A percentile compares a stretch with the other conserved stretches of the same genome.
phyloP scores from a whole-genome alignment of 176 grass and related monocot genomes.

The Oryza coarctata region DNA sequence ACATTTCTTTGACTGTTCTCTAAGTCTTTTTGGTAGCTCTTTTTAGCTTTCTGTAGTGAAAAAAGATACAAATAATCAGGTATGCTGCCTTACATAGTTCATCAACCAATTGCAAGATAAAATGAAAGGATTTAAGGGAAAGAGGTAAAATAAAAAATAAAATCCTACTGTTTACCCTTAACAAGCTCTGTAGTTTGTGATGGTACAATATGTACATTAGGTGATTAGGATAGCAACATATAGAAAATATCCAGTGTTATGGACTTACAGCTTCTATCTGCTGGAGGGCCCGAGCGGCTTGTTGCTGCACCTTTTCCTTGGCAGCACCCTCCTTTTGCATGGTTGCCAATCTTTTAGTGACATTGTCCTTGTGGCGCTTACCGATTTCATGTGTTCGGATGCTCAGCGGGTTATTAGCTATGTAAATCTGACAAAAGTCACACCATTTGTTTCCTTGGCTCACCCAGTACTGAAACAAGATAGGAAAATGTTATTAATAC shows the following conservation, averaged over 20 bases:
- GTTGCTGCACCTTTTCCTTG: slow-evolving; percentile 79
- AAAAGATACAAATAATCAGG: slow-evolving; percentile 20
- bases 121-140: not conserved
- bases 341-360: slow-evolving; percentile 57
- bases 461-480: slow-evolving; percentile 92
- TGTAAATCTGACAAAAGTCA: slow-evolving; percentile 90
- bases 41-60: slow-evolving; percentile 73
- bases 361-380: slow-evolving; percentile 96
- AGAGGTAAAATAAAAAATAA: not conserved
- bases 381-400: slow-evolving; percentile 96
- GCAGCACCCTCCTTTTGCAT: slow-evolving; percentile 85
- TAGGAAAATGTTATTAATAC: slow-evolving; percentile 5
- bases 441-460: slow-evolving; percentile 99
- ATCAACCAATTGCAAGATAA: not conserved
- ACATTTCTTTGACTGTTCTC: slow-evolving; percentile 55
- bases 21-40: slow-evolving; percentile 88
- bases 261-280: slow-evolving; percentile 83
- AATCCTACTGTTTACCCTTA: not conserved
- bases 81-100: not conserved
- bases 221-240: not conserved
- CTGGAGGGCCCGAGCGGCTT: slow-evolving; percentile 75
- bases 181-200: not conserved
- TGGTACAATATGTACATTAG: not conserved
- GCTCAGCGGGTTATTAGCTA: slow-evolving; percentile 72
- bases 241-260: not conserved